Evolutionary conservation across 2,329 filamentous ascomycete species (phyloP), one percentile per base, ranked within the genome.

Genomic region (Pseudogymnoascus sp.): DNA sequence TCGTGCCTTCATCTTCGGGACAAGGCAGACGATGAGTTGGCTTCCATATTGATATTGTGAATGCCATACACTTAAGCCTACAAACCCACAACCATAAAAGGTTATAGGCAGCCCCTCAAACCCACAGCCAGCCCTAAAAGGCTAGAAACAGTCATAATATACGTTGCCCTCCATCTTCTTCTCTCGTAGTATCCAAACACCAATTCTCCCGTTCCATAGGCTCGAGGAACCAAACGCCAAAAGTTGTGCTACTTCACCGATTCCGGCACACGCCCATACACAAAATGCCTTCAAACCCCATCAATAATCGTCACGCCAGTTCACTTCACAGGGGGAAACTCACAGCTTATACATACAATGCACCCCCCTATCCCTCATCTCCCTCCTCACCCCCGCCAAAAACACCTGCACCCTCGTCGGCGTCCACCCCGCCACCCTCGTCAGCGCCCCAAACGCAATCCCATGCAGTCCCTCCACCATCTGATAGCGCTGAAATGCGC

Each of bases 391-490:
- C 5, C 71, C 70, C 2, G 69, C 71, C 23, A 75, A 63, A n/a
- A 77, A 72, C 5, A 74, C 66, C 63, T 76, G 70, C 7, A 75
- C 72, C 36, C 73, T 68, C 16, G 68, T 67, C 40, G 73, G 70
- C 0, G 65, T 69, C 73, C 74, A 76, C 8, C 73, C 74, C n/a
- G 75, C 70, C 37, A 73, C 63, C 5, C 74, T 69, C 1, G 74
- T 76, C 65, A 76, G 74, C 5, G 74, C 66, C 12, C 71, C 74
- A 44, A 38, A 62, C 11, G 42, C 37, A 46, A 64, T 64, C 25
- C 62, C 62, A 44, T 64, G 59, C 63, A 72, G 4, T 63, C 63
- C 63, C 28, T 62, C 40, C 12, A 56, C 31, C 60, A 62, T 62
- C 60, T 64, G 60, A 56, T 12, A 56, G 28, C 42, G 60, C 23